These are phyloP conservation scores for Chaetomiaceae sp. DNA, from an alignment of 2,329 filamentous ascomycete genomes.

Conservation along the genomic window DNA sequence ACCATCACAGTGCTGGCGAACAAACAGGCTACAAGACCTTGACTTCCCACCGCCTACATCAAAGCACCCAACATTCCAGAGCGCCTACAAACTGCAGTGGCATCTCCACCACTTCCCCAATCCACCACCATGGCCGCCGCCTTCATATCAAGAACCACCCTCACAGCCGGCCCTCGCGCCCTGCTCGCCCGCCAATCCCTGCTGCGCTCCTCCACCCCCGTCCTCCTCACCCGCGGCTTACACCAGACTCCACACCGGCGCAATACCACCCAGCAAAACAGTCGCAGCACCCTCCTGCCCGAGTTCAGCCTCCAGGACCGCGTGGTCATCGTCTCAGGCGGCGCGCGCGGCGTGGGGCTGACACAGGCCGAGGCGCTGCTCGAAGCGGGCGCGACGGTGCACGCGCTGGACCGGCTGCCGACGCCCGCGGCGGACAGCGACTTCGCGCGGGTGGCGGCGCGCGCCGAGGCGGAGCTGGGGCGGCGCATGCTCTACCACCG, in stretches of 20 bases:
- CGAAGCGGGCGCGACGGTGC: slow-evolving; percentile 70
- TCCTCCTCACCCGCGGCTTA: slow-evolving; percentile 4
- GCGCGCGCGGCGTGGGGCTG: slow-evolving; percentile 68
- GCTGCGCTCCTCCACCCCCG: background rate
- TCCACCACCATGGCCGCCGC: slow-evolving; percentile 8
- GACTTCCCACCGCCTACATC: too few relatives aligned
- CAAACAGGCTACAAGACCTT: too few relatives aligned
- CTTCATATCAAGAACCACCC: slow-evolving; percentile 1
- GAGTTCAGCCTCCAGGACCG: slow-evolving; percentile 72
- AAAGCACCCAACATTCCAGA: background rate
- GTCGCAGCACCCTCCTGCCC: slow-evolving; percentile 41
- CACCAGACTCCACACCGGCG: slow-evolving; percentile 11
- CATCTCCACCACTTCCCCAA: background rate
- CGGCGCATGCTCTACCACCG: slow-evolving; percentile 67
- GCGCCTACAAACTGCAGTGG: background rate
- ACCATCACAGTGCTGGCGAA: background rate
- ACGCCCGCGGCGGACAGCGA: slow-evolving; percentile 46
- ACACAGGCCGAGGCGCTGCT: slow-evolving; percentile 72
- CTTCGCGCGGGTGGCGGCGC: slow-evolving; percentile 59
- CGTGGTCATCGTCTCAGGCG: slow-evolving; percentile 71
- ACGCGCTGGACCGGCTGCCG: slow-evolving; percentile 58
- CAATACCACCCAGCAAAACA: background rate
- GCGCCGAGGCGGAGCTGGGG: slow-evolving; percentile 57
- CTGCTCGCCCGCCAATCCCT: slow-evolving; percentile 3
- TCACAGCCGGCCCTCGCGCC: slow-evolving; percentile 1